Evolutionary conservation across 73 alveolate species (phyloP).

Genomic region (Paramecium sonneborni): DNA sequence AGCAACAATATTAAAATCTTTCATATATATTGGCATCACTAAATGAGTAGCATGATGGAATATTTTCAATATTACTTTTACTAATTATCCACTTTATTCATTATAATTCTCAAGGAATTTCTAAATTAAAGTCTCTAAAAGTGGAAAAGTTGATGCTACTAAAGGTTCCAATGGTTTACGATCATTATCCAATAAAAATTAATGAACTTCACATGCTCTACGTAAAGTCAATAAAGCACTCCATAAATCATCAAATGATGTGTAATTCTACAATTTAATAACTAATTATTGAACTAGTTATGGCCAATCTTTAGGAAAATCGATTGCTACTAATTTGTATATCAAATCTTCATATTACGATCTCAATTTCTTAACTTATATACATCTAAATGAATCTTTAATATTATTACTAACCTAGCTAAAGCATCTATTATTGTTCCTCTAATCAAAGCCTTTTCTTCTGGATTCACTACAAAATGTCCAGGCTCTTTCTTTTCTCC

Average conservation of each 20-base stretch:
- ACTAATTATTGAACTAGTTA: not conserved
- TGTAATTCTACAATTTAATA: not conserved
- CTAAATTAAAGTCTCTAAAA: slow-evolving; percentile 63
- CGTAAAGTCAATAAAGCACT: not conserved
- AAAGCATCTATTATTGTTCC: slow-evolving; percentile 33
- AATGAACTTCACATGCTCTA: slow-evolving; percentile 1
- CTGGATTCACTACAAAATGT: not conserved
- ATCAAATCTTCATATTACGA: slow-evolving; percentile 48
- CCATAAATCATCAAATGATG: slow-evolving; percentile 33
- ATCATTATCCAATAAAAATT: slow-evolving; percentile 65
- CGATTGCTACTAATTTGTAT: slow-evolving; percentile 45
- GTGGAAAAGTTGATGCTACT: slow-evolving; percentile 66
- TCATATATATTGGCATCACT: slow-evolving; percentile 61
- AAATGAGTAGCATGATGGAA: slow-evolving; percentile 77
- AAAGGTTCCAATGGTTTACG: slow-evolving; percentile 73
- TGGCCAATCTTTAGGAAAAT: slow-evolving; percentile 55
- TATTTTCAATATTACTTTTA: slow-evolving; percentile 62
- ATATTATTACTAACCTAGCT: not conserved
- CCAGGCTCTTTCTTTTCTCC: slow-evolving; percentile 10
- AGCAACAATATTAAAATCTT: slow-evolving; percentile 58
- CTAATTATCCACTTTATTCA: slow-evolving; percentile 59
- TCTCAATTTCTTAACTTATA: not conserved
- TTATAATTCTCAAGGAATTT: slow-evolving; percentile 48
- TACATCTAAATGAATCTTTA: not conserved
- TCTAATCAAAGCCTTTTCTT: not conserved